Percentiles rank a stretch among this genome's conserved stretches.
Conservation (phyloP, 2,329 filamentous ascomycete species). For the Fusarium albosuccineum region DNA sequence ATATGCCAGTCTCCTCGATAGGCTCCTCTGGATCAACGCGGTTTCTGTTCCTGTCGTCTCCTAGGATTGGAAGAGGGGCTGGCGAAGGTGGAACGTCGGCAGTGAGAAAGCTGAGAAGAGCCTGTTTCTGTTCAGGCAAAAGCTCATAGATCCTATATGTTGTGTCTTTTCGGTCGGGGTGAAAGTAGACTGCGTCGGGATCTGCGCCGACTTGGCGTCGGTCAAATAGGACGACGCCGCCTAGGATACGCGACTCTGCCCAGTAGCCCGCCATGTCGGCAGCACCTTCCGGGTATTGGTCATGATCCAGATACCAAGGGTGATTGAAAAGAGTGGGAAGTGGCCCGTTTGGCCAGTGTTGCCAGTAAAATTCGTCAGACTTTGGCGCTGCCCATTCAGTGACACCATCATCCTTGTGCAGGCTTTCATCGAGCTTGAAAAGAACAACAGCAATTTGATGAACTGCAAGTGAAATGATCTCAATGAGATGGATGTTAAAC, state of each 20-base stretch:
- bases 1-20: neutral
- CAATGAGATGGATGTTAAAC: conserved; percentile 49
- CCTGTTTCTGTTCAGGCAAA: neutral
- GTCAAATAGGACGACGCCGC: conserved; percentile 13
- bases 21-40: conserved; percentile 13
- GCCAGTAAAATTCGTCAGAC: conserved; percentile 12
- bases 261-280: conserved; percentile 14
- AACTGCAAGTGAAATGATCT: conserved; percentile 46
- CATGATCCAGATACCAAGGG: conserved; percentile 9
- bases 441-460: conserved; percentile 48
- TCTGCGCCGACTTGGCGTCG: neutral
- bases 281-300: neutral
- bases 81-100: neutral
- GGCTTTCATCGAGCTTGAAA: conserved; percentile 34
- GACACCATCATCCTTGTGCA: conserved; percentile 43
- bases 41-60: neutral
- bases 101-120: neutral
- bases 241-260: conserved; percentile 12
- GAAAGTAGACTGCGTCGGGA: conserved; percentile 7
- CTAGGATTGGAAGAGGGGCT: conserved; percentile 3
- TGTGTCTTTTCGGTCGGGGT: neutral
- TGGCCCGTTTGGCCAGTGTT: conserved; percentile 19
- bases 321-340: conserved; percentile 47
- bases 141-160: conserved; percentile 14
- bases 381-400: conserved; percentile 39